Percentiles rank a stretch among this genome's conserved stretches.
Conservation (phyloP, 176 grass and related monocot species). For the Miscanthus lutarioriparius region DNA sequence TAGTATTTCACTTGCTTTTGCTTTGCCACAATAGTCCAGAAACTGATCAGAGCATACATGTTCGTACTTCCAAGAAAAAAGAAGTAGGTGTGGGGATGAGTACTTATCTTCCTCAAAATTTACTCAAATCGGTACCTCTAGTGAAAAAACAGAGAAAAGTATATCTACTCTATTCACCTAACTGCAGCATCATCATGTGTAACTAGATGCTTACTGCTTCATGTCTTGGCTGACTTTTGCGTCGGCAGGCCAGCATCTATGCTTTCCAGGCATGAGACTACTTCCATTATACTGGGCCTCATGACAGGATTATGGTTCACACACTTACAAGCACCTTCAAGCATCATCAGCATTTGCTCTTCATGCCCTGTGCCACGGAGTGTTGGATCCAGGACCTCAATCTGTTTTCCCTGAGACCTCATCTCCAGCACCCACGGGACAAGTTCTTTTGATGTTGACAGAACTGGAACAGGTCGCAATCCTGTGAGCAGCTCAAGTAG, state of each 20-base stretch:
- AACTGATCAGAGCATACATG: not conserved
- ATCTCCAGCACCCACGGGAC: constrained; percentile 51
- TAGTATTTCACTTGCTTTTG: not conserved
- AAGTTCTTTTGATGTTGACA: constrained; percentile 51
- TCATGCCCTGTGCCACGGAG: constrained; percentile 31
- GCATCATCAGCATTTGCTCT: constrained; percentile 46
- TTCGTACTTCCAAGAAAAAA: not conserved
- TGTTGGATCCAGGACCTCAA: constrained; percentile 37
- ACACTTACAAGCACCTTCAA: constrained; percentile 56
- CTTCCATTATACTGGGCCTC: constrained; percentile 40
- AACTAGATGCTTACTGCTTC: not conserved
- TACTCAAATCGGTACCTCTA: not conserved
- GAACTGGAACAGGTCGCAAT: constrained; percentile 41
- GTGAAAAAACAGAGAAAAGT: not conserved
- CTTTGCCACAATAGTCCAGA: not conserved
- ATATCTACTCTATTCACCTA: not conserved
- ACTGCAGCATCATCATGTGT: not conserved
- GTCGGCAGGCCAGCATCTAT: not conserved
- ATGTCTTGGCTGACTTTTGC: not conserved
- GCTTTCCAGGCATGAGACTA: constrained; percentile 36
- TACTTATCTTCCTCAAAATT: no score
- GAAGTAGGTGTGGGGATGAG: no score
- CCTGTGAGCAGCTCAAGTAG: constrained; percentile 68
- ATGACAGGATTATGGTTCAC: constrained; percentile 27
- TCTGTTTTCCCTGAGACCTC: constrained; percentile 24